Evolutionary conservation across 129 eudicot species (phyloP), one percentile per base, ranked within the genome.

Genomic region (Tanacetum coccineum): DNA sequence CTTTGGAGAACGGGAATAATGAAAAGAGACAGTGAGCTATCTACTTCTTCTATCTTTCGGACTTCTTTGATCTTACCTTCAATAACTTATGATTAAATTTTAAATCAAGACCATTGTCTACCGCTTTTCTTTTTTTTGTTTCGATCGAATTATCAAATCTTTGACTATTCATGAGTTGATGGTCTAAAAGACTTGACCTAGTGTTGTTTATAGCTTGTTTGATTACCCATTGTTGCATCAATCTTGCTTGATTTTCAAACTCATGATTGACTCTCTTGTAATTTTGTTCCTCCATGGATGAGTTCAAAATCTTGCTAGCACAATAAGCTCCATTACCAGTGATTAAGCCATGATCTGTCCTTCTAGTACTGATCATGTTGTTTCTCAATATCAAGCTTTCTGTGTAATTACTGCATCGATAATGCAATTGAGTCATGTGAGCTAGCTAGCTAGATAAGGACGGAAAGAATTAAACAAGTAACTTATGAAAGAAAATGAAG

Each of bases 1-100:
- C 67, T 61, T 71, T 9, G 64, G 59, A 58, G 75, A 71, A 71
- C n/a, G 75, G 58, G 42, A 70, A 74, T 70, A 81, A 74, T 12
- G 86, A n/a, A 81, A 46, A 81, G 86, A 52, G 80, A 77, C 21
- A 81, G 65, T 44, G 76, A 70, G 46, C 74, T 70, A 25, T 78
- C 76, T 46, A 65, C 77, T 40, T 67, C 66, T 70, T 75, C 79
- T n/a, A 57, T 75, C 73, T 65, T 75, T 73, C n/a, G n/a, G 8
- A 51, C 75, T 7, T 72, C 79, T 51, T 48, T 42, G 63, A 13
- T 58, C 22, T 63, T 68, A 50, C 71, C 67, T 74, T 77, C 74
- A 36, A n/a, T n/a, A 60, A 52, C 72, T 74, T 46, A 61, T 30
- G 86, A 74, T 54, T n/a, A n/a, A 81, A 70, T 54, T 74, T 65